phyloP scores from a whole-genome alignment of 352 stramenopile genomes.

The Phytophthora litchii region DNA sequence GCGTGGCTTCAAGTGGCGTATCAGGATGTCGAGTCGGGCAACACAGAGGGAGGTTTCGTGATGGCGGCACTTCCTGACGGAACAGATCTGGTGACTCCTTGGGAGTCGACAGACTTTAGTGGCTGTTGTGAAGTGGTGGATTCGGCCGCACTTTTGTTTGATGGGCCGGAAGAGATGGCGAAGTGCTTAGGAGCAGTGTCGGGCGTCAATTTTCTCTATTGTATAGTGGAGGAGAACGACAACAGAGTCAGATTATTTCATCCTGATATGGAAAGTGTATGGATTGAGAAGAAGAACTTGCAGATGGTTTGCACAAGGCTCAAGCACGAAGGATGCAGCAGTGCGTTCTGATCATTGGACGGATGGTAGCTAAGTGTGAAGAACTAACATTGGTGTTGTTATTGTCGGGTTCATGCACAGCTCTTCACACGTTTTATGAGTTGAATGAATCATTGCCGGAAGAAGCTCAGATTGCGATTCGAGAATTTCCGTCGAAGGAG shows the following conservation, averaged over 20 bases:
- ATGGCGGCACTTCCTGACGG: constrained; percentile 58
- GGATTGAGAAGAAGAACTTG: constrained; percentile 57
- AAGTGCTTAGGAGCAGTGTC: constrained; percentile 40
- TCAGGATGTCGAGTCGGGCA: constrained; percentile 32
- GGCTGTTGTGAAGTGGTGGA: constrained; percentile 52
- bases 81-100: constrained; percentile 49
- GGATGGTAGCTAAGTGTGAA: neutral
- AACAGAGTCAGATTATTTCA: constrained; percentile 47
- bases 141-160: constrained; percentile 42
- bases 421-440: constrained; percentile 61
- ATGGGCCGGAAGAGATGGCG: constrained; percentile 35
- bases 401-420: constrained; percentile 13
- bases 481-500: constrained; percentile 63
- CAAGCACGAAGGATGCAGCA: constrained; percentile 48
- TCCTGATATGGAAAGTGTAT: constrained; percentile 50
- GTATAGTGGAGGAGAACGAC: constrained; percentile 40
- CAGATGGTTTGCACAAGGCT: constrained; percentile 52
- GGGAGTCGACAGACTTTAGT: constrained; percentile 52
- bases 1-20: constrained; percentile 66
- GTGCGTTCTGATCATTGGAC: constrained; percentile 31
- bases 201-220: constrained; percentile 49
- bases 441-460: constrained; percentile 58
- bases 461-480: constrained; percentile 72
- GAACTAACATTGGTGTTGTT: constrained; percentile 15
- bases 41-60: constrained; percentile 50